A percentile compares a stretch with the other conserved stretches of the same genome.
Evolutionary conservation across 2,329 filamentous ascomycete genomes (phyloP).

Genomic region (Colletotrichum noveboracense): DNA sequence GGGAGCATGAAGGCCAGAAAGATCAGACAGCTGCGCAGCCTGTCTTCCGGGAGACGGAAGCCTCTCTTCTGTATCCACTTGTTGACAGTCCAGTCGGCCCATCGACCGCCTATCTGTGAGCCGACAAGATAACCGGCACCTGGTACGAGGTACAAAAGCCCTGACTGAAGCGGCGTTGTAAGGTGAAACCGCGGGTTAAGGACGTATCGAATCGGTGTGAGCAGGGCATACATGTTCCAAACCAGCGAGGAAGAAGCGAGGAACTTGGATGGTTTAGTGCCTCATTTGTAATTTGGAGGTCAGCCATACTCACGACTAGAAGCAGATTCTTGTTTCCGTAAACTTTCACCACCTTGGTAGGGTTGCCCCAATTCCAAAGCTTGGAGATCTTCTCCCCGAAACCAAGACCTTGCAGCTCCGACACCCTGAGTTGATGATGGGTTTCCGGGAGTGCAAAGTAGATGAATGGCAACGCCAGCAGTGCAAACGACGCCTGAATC

Average conservation of each 20-base stretch:
- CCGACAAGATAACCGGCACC: conserved; percentile 73
- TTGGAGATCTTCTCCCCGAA: conserved; percentile 52
- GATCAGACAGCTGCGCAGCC: conserved; percentile 63
- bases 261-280: not conserved
- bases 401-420: conserved; percentile 63
- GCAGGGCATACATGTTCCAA: conserved; percentile 72
- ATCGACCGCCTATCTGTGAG: conserved; percentile 74
- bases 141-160: conserved; percentile 77
- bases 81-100: conserved; percentile 71
- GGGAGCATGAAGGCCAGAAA: conserved; percentile 65
- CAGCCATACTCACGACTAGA: conserved; percentile 42
- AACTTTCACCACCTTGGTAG: conserved; percentile 65
- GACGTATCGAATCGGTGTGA: conserved; percentile 73
- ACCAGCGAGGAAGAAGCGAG: conserved; percentile 68
- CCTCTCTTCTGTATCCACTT: conserved; percentile 68
- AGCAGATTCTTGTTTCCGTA: conserved; percentile 74
- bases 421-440: conserved; percentile 66
- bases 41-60: conserved; percentile 69
- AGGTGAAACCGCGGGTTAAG: conserved; percentile 77
- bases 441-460: conserved; percentile 76
- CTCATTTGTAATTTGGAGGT: too few species aligned
- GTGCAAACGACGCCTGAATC: conserved; percentile 74
- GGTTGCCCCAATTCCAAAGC: conserved; percentile 69
- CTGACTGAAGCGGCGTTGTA: conserved; percentile 68
- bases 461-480: conserved; percentile 64